phyloP scores from a whole-genome alignment of 257 asterid species.

The Leonotis leonurus region DNA sequence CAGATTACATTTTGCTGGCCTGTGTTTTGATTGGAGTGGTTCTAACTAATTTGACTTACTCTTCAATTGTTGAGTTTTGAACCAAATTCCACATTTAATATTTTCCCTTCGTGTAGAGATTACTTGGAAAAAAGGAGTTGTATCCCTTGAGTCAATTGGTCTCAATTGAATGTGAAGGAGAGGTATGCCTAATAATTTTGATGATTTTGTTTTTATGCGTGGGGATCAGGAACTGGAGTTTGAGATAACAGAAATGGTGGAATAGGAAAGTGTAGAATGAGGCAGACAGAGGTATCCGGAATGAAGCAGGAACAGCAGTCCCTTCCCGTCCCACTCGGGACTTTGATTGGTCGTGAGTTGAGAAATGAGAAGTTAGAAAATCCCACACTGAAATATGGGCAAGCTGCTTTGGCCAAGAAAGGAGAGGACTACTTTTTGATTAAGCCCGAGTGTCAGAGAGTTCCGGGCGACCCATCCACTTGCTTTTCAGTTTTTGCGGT shows the following conservation, averaged over 20 bases:
- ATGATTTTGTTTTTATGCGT: conserved; percentile 4
- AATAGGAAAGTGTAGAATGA: conserved; percentile 38
- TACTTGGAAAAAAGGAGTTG: background rate
- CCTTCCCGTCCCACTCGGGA: conserved; percentile 61
- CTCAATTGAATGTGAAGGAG: background rate
- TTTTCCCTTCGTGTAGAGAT: background rate
- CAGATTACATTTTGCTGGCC: conserved; percentile 1
- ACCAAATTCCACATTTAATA: background rate
- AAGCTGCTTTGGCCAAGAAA: conserved; percentile 75
- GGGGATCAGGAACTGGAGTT: conserved; percentile 28
- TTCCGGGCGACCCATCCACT: conserved; percentile 55
- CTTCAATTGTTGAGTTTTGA: background rate
- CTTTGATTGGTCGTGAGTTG: conserved; percentile 76
- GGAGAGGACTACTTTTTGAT: conserved; percentile 81
- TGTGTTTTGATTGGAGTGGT: background rate
- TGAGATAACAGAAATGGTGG: conserved; percentile 40
- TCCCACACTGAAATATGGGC: conserved; percentile 62
- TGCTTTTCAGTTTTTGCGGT: conserved; percentile 82
- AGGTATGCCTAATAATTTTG: background rate
- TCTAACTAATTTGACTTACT: background rate
- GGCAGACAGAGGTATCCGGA: conserved; percentile 39
- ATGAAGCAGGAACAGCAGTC: conserved; percentile 64
- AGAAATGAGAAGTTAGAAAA: conserved; percentile 65
- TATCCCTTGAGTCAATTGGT: conserved; percentile 7
- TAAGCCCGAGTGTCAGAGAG: conserved; percentile 56